Evolutionary conservation across 768 basidiomycete species (phyloP).

Genomic region (Collybia mongolica): DNA sequence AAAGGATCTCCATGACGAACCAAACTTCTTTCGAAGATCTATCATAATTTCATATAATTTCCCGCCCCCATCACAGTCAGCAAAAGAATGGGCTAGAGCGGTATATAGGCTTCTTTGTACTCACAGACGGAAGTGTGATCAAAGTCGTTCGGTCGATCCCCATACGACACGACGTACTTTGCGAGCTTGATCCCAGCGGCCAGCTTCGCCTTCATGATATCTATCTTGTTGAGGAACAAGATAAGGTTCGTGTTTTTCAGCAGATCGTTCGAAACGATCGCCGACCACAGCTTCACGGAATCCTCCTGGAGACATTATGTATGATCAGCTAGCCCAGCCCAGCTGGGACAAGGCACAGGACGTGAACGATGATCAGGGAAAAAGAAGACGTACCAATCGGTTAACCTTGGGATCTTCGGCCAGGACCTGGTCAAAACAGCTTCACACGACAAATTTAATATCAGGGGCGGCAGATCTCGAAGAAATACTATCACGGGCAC

Average conservation of each 20-base stretch:
- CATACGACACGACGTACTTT: conserved; percentile 73
- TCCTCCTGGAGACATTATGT: conserved; percentile 54
- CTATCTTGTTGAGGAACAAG: conserved; percentile 82
- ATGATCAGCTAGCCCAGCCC: neutral
- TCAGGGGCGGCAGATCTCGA: neutral
- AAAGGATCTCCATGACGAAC: conserved; percentile 24
- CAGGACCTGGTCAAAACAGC: conserved; percentile 69
- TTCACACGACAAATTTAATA: conserved; percentile 11
- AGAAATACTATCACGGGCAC: conserved; percentile 1
- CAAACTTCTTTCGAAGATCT: conserved; percentile 46
- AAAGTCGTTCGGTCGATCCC: conserved; percentile 65
- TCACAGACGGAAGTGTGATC: conserved; percentile 68
- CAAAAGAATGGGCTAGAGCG: neutral
- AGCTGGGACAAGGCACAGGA: too few species aligned
- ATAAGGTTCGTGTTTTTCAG: conserved; percentile 72
- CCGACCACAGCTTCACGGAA: conserved; percentile 73
- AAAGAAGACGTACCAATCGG: conserved; percentile 43
- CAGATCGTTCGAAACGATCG: conserved; percentile 69
- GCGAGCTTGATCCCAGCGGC: conserved; percentile 59
- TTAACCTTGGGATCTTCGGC: conserved; percentile 65
- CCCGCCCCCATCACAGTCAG: conserved; percentile 6
- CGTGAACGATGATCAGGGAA: too few species aligned
- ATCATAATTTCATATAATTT: conserved; percentile 9
- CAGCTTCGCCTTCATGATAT: conserved; percentile 69
- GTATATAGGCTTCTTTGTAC: conserved; percentile 22